Percentiles rank a stretch among this genome's conserved stretches.
These are phyloP conservation scores for Diplogelasinospora grovesii DNA, from an alignment of 495 filamentous ascomycete species.

Conservation along the genomic window DNA sequence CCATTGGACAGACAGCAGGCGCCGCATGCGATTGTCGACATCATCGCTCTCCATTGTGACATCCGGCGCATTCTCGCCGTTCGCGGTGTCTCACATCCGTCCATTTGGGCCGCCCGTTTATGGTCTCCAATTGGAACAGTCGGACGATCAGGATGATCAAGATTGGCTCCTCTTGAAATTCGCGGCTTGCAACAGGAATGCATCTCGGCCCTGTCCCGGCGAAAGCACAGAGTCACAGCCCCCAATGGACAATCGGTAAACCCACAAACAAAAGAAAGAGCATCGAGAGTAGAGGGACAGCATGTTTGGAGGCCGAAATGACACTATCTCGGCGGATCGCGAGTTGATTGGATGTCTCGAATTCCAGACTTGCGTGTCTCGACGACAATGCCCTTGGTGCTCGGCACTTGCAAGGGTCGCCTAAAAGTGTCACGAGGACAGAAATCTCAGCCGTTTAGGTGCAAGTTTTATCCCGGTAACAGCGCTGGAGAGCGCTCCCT, in stretches of 20 bases:
- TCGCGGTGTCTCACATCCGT: background rate
- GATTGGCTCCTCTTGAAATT: too few relatives aligned
- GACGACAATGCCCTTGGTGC: background rate
- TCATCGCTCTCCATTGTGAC: too few relatives aligned
- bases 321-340: background rate
- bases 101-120: too few relatives aligned
- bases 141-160: too few relatives aligned
- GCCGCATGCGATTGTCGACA: too few relatives aligned
- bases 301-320: too few relatives aligned
- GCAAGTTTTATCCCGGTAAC: background rate
- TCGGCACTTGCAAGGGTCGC: conserved; percentile 11
- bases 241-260: conserved; percentile 2
- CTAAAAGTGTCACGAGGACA: conserved; percentile 23
- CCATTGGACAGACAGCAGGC: too few relatives aligned
- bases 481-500: too few relatives aligned
- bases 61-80: background rate
- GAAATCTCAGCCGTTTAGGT: conserved; percentile 11
- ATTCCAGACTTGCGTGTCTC: background rate
- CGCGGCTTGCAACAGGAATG: background rate
- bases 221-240: background rate
- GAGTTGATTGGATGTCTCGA: conserved; percentile 12
- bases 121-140: too few relatives aligned
- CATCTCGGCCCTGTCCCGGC: background rate
- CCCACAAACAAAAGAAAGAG: too few relatives aligned
- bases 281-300: too few relatives aligned